Conservation (phyloP, 2,329 filamentous ascomycete genomes). For the Ophiostoma perfectum region DNA sequence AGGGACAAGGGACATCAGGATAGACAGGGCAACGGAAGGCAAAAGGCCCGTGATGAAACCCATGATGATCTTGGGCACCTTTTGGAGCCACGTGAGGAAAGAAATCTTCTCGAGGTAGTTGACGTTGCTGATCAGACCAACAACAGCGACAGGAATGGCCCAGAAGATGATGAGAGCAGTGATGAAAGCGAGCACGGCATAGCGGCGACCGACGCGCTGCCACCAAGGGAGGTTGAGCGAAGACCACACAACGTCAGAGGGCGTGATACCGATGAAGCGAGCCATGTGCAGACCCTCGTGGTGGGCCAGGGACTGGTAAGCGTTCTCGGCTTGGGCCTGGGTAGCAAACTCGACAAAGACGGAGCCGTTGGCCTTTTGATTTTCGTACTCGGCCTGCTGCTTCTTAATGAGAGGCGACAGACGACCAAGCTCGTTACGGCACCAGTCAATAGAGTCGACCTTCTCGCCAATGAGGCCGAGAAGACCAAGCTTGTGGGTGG, state of each 20-base stretch:
- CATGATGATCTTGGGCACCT: slow-evolving; percentile 64
- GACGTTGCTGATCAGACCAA: slow-evolving; percentile 83
- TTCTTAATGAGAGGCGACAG: slow-evolving; percentile 67
- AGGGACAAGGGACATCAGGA: slow-evolving; percentile 82
- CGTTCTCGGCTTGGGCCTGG: slow-evolving; percentile 77
- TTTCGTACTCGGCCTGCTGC: slow-evolving; percentile 61
- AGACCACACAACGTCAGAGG: slow-evolving; percentile 80
- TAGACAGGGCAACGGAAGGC: slow-evolving; percentile 69
- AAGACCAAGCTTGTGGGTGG: slow-evolving; percentile 65
- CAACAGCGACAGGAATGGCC: slow-evolving; percentile 66
- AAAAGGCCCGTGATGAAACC: slow-evolving; percentile 82
- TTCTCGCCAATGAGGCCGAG: slow-evolving; percentile 72
- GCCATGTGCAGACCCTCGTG: slow-evolving; percentile 83
- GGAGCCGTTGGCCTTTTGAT: slow-evolving; percentile 60
- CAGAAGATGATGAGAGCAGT: slow-evolving; percentile 81
- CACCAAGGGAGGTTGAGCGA: slow-evolving; percentile 81
- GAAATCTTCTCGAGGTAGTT: slow-evolving; percentile 58
- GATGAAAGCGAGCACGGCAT: slow-evolving; percentile 66
- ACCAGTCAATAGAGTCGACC: slow-evolving; percentile 92
- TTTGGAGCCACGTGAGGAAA: slow-evolving; percentile 66
- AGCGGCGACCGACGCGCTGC: slow-evolving; percentile 70
- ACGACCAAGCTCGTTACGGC: slow-evolving; percentile 68
- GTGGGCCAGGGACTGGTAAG: slow-evolving; percentile 80
- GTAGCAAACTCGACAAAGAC: slow-evolving; percentile 87
- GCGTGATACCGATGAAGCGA: slow-evolving; percentile 75